Percentiles rank a stretch among this genome's conserved stretches.
phyloP scores from a whole-genome alignment of 2,329 filamentous ascomycete species.

The Colletotrichum aenigma region DNA sequence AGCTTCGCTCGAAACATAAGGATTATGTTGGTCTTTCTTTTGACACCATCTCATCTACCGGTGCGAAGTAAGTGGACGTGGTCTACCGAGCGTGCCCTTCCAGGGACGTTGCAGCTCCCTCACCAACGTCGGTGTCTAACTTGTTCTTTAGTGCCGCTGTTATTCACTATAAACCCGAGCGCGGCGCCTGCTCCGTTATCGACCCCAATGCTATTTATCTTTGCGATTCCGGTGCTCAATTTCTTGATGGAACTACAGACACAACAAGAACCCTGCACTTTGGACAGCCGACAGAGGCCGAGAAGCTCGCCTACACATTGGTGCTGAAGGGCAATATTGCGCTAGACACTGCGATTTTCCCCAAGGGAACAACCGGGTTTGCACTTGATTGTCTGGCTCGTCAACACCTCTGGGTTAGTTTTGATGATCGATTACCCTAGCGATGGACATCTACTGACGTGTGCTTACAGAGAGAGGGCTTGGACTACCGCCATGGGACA shows the following conservation, averaged over 20 bases:
- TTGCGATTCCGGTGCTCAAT: slow-evolving; percentile 97
- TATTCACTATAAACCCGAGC: slow-evolving; percentile 94
- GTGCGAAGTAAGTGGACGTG: slow-evolving; percentile 62
- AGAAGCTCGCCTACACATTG: slow-evolving; percentile 89
- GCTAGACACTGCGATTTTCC: slow-evolving; percentile 85
- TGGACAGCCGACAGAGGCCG: slow-evolving; percentile 79
- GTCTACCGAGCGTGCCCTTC: background rate
- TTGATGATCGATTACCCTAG: background rate
- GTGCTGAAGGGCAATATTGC: slow-evolving; percentile 95
- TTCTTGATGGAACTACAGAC: slow-evolving; percentile 93
- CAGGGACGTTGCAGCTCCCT: background rate
- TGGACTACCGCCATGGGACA: slow-evolving; percentile 96
- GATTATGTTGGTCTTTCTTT: slow-evolving; percentile 92
- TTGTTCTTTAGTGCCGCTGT: slow-evolving; percentile 73
- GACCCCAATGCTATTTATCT: slow-evolving; percentile 88
- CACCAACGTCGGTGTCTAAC: background rate
- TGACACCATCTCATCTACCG: slow-evolving; percentile 93
- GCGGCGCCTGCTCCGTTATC: slow-evolving; percentile 79
- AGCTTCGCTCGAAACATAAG: slow-evolving; percentile 69
- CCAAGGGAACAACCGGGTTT: slow-evolving; percentile 93
- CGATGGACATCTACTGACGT: slow-evolving; percentile 21
- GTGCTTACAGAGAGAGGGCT: slow-evolving; percentile 64
- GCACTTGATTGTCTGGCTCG: slow-evolving; percentile 87
- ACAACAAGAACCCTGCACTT: slow-evolving; percentile 95
- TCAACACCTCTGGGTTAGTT: slow-evolving; percentile 84